phyloP scores from a whole-genome alignment of 495 filamentous ascomycete genomes.

The Podospora fimiseda region DNA sequence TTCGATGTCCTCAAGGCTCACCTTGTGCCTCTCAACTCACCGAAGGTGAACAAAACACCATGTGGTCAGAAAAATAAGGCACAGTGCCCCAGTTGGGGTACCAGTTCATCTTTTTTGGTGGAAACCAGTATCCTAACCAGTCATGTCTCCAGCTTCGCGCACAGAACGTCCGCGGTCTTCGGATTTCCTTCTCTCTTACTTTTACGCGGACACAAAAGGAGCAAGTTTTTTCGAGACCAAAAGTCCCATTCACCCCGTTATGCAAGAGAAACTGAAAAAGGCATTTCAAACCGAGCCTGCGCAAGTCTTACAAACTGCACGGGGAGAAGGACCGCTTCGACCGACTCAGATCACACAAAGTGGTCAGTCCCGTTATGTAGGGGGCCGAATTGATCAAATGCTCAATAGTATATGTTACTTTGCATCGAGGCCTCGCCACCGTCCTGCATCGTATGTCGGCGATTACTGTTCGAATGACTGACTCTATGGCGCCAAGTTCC shows the following conservation, averaged over 20 bases:
- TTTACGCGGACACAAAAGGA: no score
- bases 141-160: no score
- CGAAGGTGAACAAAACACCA: no score
- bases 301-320: background rate
- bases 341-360: background rate
- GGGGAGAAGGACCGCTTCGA: background rate
- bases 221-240: no score
- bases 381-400: background rate
- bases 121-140: no score
- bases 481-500: background rate
- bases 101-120: no score
- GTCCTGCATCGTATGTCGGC: background rate
- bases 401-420: background rate
- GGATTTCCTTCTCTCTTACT: no score
- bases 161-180: no score
- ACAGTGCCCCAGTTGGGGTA: no score
- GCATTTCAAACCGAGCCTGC: background rate
- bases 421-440: background rate
- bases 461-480: background rate
- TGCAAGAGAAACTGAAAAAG: background rate
- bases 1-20: no score
- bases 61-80: no score
- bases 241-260: background rate
- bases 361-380: background rate
- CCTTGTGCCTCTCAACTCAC: no score